phyloP scores from a whole-genome alignment of 2,329 filamentous ascomycete species.

The Hawksworthiomyces lignivorus region DNA sequence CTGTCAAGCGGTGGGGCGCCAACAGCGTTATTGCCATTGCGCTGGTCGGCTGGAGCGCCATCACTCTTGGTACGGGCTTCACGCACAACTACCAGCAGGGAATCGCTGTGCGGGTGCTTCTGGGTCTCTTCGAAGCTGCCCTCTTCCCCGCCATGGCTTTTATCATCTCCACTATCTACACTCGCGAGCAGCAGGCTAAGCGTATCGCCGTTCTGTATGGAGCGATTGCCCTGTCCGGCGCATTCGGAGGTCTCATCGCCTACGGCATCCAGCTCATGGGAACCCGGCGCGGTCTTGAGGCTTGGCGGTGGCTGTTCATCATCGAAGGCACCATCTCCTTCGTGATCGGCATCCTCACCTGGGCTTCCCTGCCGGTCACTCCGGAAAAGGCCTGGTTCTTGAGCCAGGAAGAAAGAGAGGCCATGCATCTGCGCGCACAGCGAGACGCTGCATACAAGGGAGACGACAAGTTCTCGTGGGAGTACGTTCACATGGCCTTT shows the following conservation, averaged over 20 bases:
- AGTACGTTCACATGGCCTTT: too few relatives aligned
- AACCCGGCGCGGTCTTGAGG: conserved; percentile 31
- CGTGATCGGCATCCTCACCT: not conserved
- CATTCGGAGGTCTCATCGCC: conserved; percentile 16
- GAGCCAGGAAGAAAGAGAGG: conserved; percentile 4
- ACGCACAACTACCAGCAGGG: conserved; percentile 10
- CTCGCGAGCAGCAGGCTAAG: conserved; percentile 20
- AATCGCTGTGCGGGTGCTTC: conserved; percentile 8
- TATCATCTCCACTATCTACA: conserved; percentile 24
- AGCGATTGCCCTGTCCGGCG: too few relatives aligned
- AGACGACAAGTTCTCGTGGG: too few relatives aligned
- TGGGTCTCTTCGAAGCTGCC: conserved; percentile 19
- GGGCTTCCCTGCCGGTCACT: conserved; percentile 1
- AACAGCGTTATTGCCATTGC: conserved; percentile 4
- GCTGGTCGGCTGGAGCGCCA: conserved; percentile 7
- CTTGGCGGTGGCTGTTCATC: conserved; percentile 41
- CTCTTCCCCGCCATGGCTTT: conserved; percentile 21
- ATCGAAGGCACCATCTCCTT: conserved; percentile 23
- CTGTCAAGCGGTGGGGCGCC: conserved; percentile 10
- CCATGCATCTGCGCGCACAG: conserved; percentile 3
- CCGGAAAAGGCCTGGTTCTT: conserved; percentile 11
- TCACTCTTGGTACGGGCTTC: conserved; percentile 11
- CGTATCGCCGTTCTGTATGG: too few relatives aligned
- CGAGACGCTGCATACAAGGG: conserved; percentile 4
- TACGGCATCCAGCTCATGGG: conserved; percentile 28